phyloP scores from a whole-genome alignment of 352 stramenopile species.

The Phytopythium boreale region DNA sequence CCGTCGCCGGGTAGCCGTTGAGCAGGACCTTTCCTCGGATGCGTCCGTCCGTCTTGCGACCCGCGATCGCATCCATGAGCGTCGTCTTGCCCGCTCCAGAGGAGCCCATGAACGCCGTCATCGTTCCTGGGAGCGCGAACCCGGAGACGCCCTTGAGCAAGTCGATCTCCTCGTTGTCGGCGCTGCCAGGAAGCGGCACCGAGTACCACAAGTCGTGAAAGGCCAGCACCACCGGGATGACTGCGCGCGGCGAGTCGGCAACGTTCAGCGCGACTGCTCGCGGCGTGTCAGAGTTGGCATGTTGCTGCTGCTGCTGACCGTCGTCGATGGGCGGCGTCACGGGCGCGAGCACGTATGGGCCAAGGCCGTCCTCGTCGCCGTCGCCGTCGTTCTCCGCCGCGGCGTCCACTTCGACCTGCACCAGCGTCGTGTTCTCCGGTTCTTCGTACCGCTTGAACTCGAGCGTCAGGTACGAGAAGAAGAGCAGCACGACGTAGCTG shows the following conservation, averaged over 20 bases:
- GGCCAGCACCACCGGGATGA: slow-evolving; percentile 34
- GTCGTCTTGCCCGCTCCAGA: slow-evolving; percentile 91
- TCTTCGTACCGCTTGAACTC: slow-evolving; percentile 55
- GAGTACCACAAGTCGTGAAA: slow-evolving; percentile 62
- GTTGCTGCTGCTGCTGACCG: not conserved
- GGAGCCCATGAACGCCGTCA: slow-evolving; percentile 74
- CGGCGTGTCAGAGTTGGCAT: not conserved
- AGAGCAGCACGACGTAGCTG: slow-evolving; percentile 44
- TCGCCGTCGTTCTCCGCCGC: slow-evolving; percentile 13
- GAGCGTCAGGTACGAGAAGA: slow-evolving; percentile 33
- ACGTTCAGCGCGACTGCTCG: slow-evolving; percentile 5
- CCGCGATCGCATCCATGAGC: slow-evolving; percentile 92
- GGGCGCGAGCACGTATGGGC: not conserved
- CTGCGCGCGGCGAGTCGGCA: not conserved
- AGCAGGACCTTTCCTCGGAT: slow-evolving; percentile 67
- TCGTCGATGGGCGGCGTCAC: slow-evolving; percentile 2
- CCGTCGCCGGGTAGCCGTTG: slow-evolving; percentile 44
- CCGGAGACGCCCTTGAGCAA: slow-evolving; percentile 83
- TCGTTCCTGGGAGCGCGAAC: slow-evolving; percentile 47
- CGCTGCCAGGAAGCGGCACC: slow-evolving; percentile 38
- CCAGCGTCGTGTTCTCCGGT: slow-evolving; percentile 40
- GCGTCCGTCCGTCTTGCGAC: slow-evolving; percentile 86
- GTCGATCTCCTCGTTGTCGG: slow-evolving; percentile 50
- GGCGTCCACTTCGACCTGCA: slow-evolving; percentile 28
- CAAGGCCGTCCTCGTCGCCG: slow-evolving; percentile 12